Evolutionary conservation across 176 grass and related monocot species (phyloP).

Genomic region (bread wheat (Triticum aestivum)): DNA sequence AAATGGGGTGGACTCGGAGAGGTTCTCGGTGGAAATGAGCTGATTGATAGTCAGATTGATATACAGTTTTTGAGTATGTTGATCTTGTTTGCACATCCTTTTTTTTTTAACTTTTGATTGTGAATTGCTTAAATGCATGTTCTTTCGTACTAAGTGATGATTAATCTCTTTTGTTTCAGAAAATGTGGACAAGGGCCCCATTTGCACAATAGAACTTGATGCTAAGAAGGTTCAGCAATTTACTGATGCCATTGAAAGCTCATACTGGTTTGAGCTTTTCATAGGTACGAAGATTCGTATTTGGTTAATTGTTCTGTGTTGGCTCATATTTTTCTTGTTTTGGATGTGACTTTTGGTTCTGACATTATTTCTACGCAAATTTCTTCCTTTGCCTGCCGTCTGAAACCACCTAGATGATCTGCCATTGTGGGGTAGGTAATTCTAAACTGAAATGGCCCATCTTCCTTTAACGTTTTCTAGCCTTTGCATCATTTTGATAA

Average conservation of each 20-base stretch:
- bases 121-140: not conserved
- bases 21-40: constrained; percentile 97
- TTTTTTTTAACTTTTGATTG: constrained; percentile 29
- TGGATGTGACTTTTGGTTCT: constrained; percentile 25
- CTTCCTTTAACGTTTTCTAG: constrained; percentile 7
- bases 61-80: constrained; percentile 93
- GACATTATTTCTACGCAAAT: constrained; percentile 30
- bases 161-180: constrained; percentile 42
- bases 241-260: constrained; percentile 84
- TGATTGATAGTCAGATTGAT: constrained; percentile 92
- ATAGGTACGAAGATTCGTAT: constrained; percentile 62
- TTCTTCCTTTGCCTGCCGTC: constrained; percentile 22
- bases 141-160: not conserved
- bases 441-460: constrained; percentile 17
- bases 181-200: constrained; percentile 71
- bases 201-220: constrained; percentile 90
- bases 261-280: constrained; percentile 99
- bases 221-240: constrained; percentile 77
- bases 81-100: constrained; percentile 35
- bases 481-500: constrained; percentile 37
- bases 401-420: constrained; percentile 70
- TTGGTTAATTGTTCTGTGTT: constrained; percentile 32
- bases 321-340: constrained; percentile 6
- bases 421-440: constrained; percentile 86
- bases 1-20: constrained; percentile 99